These are phyloP conservation scores for Talaromyces wortmannii DNA, from an alignment of 495 filamentous ascomycete genomes.

Conservation along the genomic window DNA sequence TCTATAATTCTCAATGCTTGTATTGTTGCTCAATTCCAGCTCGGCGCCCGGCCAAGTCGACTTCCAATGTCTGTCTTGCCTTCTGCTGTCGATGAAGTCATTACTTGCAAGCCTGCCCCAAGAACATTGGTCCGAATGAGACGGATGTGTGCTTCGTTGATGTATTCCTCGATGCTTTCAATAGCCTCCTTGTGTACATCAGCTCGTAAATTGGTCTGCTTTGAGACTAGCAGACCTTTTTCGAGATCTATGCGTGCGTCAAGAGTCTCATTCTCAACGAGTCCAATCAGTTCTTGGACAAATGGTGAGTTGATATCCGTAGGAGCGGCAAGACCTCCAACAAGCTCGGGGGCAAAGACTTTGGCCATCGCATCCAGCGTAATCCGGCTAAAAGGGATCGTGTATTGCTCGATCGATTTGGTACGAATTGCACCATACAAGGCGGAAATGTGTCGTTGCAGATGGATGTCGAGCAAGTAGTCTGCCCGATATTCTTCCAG, in stretches of 20 bases:
- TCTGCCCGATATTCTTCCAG: slow-evolving; percentile 76
- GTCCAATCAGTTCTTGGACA: slow-evolving; percentile 64
- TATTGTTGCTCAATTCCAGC: not conserved
- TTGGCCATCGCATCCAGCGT: slow-evolving; percentile 59
- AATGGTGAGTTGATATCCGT: slow-evolving; percentile 49
- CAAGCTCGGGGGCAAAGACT: slow-evolving; percentile 46
- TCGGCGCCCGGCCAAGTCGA: not conserved
- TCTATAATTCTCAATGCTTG: not conserved
- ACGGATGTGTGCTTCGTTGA: slow-evolving; percentile 64
- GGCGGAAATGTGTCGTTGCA: slow-evolving; percentile 64
- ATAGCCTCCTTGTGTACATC: slow-evolving; percentile 63
- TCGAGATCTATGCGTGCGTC: slow-evolving; percentile 79
- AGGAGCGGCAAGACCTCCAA: slow-evolving; percentile 25
- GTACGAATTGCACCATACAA: slow-evolving; percentile 70
- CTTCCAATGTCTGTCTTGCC: not conserved
- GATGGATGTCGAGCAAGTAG: slow-evolving; percentile 83
- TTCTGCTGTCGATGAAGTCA: slow-evolving; percentile 11
- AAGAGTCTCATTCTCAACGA: slow-evolving; percentile 69
- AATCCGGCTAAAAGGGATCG: slow-evolving; percentile 72
- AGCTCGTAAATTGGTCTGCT: slow-evolving; percentile 53
- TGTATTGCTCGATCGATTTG: slow-evolving; percentile 90
- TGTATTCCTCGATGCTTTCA: slow-evolving; percentile 60
- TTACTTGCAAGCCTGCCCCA: slow-evolving; percentile 69
- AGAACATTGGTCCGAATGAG: slow-evolving; percentile 69
- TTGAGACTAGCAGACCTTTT: slow-evolving; percentile 68